A percentile compares a stretch with the other conserved stretches of the same genome.
Evolutionary conservation across 2,329 filamentous ascomycete species (phyloP).

Genomic region (Aspergillus clavatus): DNA sequence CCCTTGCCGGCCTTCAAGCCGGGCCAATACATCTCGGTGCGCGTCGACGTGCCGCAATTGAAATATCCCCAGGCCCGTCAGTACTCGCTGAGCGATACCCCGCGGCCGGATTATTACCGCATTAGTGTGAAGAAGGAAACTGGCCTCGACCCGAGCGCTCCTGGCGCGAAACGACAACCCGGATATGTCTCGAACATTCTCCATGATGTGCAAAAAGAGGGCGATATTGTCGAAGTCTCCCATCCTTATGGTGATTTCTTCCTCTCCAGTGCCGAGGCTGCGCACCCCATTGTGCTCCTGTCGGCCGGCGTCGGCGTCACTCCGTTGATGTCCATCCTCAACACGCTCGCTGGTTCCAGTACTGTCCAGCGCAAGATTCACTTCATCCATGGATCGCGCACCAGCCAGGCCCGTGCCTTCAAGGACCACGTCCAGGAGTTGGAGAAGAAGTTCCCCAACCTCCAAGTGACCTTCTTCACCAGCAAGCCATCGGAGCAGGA

Average conservation of each 20-base stretch:
- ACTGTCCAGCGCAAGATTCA: conserved; percentile 48
- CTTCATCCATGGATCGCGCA: conserved; percentile 57
- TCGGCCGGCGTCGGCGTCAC: conserved; percentile 59
- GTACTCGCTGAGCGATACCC: conserved; percentile 67
- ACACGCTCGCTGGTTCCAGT: conserved; percentile 42
- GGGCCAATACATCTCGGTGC: conserved; percentile 68
- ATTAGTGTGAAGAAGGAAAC: conserved; percentile 67
- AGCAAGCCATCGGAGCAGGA: conserved; percentile 46
- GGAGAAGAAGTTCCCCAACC: conserved; percentile 40
- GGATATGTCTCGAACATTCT: conserved; percentile 67
- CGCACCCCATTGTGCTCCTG: conserved; percentile 54
- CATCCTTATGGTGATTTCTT: conserved; percentile 63
- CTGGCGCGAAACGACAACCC: conserved; percentile 47
- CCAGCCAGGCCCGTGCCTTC: conserved; percentile 48
- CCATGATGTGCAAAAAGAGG: conserved; percentile 57
- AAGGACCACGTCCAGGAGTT: conserved; percentile 49
- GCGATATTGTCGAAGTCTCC: conserved; percentile 60
- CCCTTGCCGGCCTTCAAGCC: conserved; percentile 61
- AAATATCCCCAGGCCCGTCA: conserved; percentile 64
- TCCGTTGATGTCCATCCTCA: conserved; percentile 58
- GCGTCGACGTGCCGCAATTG: conserved; percentile 54
- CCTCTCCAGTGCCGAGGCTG: conserved; percentile 38
- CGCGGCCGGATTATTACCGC: conserved; percentile 58
- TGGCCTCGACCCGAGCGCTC: conserved; percentile 47
- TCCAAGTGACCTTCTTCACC: conserved; percentile 56